Base-by-base conservation (phyloP, 768 basidiomycete species). In the Chalciporus sphaerocephalus region DNA sequence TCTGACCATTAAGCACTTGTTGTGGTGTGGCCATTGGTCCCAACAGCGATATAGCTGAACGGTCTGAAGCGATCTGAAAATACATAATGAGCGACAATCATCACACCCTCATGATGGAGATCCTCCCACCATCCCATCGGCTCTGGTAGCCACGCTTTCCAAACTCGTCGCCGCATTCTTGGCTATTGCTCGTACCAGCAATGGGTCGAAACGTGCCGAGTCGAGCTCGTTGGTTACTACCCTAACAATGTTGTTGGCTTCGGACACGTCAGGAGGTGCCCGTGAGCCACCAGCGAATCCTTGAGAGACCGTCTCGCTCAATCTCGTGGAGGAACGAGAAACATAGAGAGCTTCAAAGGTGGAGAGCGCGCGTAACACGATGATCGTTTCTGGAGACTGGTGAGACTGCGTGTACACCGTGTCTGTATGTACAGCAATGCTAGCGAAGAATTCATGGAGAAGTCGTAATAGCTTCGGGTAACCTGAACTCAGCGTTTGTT, bases 361-460 rank as follows among this genome's bases (percentile, higher is more conserved):
- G 5, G 85, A 81, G 36, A 98, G 73, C 0, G 92, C 81, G 3
- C 90, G 86, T 3, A 99, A 76, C 27, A 93, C 73, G 30, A 98
- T 72, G 35, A 97, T 74, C 1, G 96, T 94, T 67, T 99, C 96
- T 28, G 95, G 89, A 56, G 90, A 92, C 68, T 99, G 96, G 40
- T 87, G 78, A 1, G 79, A 74, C 42, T 84, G 80, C 0, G 81
- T 84, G 62, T 98, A 98, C 6, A 89, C 71, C 0, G 96, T 98
- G 59, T 98, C 95, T 2, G 96, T 96, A 60, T 97, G 90, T 10
- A 95, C 87, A 2, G 92, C 83, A 42, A 98, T 92, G 63, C 93
- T 93, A 23, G 87, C 82, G 62, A 99, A 99, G 69, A 99, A 96
- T 32, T 93, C 92, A 44, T 99, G 96, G 68, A 99, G 94, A 2